These are phyloP conservation scores for Puccinia horiana DNA, from an alignment of 1,284 basidiomycete species.

Conservation along the genomic window DNA sequence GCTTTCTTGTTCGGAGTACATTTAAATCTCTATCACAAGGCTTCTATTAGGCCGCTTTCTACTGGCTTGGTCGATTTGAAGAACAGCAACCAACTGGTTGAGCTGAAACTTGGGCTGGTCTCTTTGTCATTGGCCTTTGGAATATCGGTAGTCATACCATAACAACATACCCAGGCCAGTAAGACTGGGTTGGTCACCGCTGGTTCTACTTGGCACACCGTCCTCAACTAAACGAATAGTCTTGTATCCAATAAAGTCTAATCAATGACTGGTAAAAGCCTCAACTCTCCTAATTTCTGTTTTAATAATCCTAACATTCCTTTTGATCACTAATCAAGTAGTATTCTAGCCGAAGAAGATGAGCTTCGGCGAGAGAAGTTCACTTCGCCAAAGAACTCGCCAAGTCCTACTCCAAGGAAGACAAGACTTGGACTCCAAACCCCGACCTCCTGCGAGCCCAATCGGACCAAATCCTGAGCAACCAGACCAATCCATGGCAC, in stretches of 20 bases:
- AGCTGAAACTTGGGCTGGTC: not conserved
- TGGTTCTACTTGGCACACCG: not conserved
- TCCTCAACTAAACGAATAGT: not conserved
- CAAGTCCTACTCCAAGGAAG: slow-evolving; percentile 6
- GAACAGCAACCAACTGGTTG: not conserved
- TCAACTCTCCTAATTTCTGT: not conserved
- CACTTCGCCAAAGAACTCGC: slow-evolving; percentile 18
- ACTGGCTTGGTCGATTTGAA: not conserved
- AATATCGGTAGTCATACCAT: not conserved
- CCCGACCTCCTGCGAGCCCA: not conserved
- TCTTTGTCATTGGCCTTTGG: not conserved
- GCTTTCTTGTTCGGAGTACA: too few relatives aligned
- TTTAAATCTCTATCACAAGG: too few relatives aligned
- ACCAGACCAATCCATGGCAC: not conserved
- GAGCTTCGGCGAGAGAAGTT: not conserved
- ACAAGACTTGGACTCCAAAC: not conserved
- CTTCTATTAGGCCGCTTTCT: too few relatives aligned
- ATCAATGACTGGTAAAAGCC: slow-evolving; percentile 18
- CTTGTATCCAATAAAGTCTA: not conserved
- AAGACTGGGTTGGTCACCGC: not conserved
- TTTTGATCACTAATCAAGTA: not conserved
- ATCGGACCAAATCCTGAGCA: not conserved
- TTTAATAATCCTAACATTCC: not conserved
- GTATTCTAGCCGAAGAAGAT: slow-evolving; percentile 10
- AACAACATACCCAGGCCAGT: not conserved